Evolutionary conservation across 140 eudicot genomes (phyloP), one percentile per base, ranked within the genome.

Genomic region (Cichorium intybus): DNA sequence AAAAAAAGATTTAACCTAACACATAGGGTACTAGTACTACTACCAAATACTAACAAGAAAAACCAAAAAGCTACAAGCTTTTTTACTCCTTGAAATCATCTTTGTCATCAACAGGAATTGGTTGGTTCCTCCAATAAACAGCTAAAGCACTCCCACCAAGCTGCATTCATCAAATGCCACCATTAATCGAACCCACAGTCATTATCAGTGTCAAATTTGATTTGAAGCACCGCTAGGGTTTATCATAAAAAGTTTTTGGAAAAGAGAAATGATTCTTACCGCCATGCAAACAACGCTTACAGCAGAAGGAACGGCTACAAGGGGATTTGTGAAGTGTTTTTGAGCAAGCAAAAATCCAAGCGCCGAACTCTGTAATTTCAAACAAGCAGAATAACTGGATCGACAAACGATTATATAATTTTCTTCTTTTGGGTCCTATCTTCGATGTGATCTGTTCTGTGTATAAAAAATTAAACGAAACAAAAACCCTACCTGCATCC

Each of bases 241-340:
- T n/a, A n/a, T n/a, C 4, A 35, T 8, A 15, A 43, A 24, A 46
- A 27, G 17, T 29, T 55, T 56, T n/a, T 0, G 23, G n/a, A 56
- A 37, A 43, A 56, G 29, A 18, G 28, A 53, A 49, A 66, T 58
- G 61, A 15, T 66, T 75, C 88, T 10, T 84, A 92, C 98, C 77
- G 98, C 98, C 98, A 93, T 93, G 82, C 93, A 93, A 54, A 93
- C 99, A 5, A 93, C 97, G 72, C 99, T 93, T 10, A 93, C 99
- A 48, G 99, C 97, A 46, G 99, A 93, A 39, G 99, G 99, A 28
- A 93, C 99, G 24, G 99, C 99, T 41, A 93, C 99, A 14, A 93
- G 96, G 50, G 99, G 99, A 64, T 89, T 89, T 31, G 95, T 88
- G 84, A 93, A 93, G 81, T 93, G 99, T 62, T 80, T 93, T 73